These are phyloP conservation scores for Aspergillus indologenus DNA, from an alignment of 495 filamentous ascomycete species.

Conservation along the genomic window DNA sequence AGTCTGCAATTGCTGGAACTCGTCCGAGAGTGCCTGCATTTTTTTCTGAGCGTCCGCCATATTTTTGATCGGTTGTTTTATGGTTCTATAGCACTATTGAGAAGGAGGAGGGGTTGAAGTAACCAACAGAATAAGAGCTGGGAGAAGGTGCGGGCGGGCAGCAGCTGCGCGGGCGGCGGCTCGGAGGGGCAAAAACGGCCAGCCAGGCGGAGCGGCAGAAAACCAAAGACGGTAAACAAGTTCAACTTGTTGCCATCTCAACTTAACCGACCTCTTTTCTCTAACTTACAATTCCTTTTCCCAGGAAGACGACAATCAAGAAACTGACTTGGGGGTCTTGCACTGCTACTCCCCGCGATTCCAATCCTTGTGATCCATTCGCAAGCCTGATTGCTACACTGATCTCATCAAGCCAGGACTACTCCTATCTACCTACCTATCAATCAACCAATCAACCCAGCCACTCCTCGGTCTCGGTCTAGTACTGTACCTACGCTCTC, in stretches of 20 bases:
- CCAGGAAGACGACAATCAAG: not conserved
- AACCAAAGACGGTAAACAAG: slow-evolving; percentile 15
- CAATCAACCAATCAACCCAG: not conserved
- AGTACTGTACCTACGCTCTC: slow-evolving; percentile 18
- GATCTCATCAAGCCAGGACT: too few species aligned
- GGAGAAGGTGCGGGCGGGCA: too few species aligned
- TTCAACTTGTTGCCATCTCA: slow-evolving; percentile 12
- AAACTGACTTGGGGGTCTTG: not conserved
- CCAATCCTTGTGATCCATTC: not conserved
- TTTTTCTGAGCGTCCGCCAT: slow-evolving; percentile 59
- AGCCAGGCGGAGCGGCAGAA: slow-evolving; percentile 17
- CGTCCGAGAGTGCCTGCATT: slow-evolving; percentile 79
- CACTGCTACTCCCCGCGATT: not conserved
- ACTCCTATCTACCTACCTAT: too few species aligned
- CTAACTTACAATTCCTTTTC: not conserved
- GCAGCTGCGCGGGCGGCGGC: slow-evolving; percentile 5
- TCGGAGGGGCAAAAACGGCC: slow-evolving; percentile 17
- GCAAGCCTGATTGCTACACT: too few species aligned
- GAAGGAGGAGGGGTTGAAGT: slow-evolving; percentile 22
- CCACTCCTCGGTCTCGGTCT: slow-evolving; percentile 16
- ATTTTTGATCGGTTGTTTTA: slow-evolving; percentile 4
- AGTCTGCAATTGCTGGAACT: slow-evolving; percentile 81
- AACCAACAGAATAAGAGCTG: too few species aligned
- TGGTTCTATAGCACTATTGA: not conserved
- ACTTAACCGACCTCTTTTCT: slow-evolving; percentile 11